Base-by-base conservation (phyloP, 192 early-diverging fungal species). In the Backusella macrospora region DNA sequence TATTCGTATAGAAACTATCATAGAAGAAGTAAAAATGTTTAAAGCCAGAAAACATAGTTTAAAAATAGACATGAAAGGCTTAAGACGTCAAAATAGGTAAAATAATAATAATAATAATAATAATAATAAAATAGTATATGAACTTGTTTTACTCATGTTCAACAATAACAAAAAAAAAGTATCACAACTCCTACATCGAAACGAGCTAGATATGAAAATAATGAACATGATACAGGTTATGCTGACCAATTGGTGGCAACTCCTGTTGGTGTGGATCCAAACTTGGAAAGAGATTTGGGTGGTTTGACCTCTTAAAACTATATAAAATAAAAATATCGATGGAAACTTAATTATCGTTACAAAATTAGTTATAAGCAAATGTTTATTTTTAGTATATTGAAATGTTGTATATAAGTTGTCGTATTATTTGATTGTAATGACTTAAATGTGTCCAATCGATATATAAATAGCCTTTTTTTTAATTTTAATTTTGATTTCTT, bases 11-110 rank as follows among this genome's bases (percentile, higher is more conserved):
- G 66, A 75, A 37, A 62, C 66, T 14, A 75, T 75, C 15, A 59
- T 75, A 49, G 65, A 66, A 52, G 73, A 75, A 68, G 73, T 75
- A 42, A 37, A 68, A 23, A 59, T 44, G 47, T 75, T 75, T 49
- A 75, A 75, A 40, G 65, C 73, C 4, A 75, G 48, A 46, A 75
- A 75, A 26, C 44, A 65, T 26, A 75, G 62, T 42, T 38, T 75
- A 63, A 40, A 63, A 43, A 38, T 75, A 42, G 73, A 75, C 16
- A 68, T 68, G 65, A 71, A 52, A 40, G 66, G 66, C 5, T 26
- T 75, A 40, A 52, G 65, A 39, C 73, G 73, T 49, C 65, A 66
- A 34, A 72, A 72, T 16, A 72, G 71, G 71, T 72, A n/a, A n/a
- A n/a, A n/a, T n/a, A n/a, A n/a, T n/a, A n/a, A n/a, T n/a, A n/a